Evolutionary conservation across 164 flowering plant species (phyloP).

Genomic region (Saururus chinensis): DNA sequence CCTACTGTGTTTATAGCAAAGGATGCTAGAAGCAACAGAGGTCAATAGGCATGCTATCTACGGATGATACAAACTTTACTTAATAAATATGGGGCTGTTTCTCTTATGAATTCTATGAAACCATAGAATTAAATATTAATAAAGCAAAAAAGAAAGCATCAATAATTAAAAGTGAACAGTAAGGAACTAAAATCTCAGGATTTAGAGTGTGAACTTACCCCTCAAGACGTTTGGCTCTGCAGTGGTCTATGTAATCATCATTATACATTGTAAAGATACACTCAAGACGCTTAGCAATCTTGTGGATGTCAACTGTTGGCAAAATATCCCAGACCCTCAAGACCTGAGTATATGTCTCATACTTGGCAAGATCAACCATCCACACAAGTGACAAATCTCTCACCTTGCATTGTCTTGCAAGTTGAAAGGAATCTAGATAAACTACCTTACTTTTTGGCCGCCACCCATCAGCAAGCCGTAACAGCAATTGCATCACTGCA

Average conservation of each 20-base stretch:
- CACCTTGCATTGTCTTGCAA: constrained; percentile 23
- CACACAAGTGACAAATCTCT: constrained; percentile 20
- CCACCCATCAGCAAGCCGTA: constrained; percentile 37
- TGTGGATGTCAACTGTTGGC: constrained; percentile 42
- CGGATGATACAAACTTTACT: no score
- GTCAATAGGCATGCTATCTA: no score
- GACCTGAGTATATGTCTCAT: constrained; percentile 18
- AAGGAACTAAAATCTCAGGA: not conserved
- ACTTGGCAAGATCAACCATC: constrained; percentile 25
- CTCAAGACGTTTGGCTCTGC: constrained; percentile 36
- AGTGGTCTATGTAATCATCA: constrained; percentile 32
- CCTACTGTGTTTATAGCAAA: no score
- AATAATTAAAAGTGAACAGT: not conserved
- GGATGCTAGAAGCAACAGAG: no score
- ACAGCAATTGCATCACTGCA: constrained; percentile 15
- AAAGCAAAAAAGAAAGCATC: no score
- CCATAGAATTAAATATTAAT: no score
- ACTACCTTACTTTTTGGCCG: constrained; percentile 12
- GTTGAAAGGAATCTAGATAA: constrained; percentile 12
- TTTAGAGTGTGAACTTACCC: constrained; percentile 35
- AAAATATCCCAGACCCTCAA: constrained; percentile 65
- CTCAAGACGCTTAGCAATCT: constrained; percentile 26
- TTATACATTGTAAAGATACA: constrained; percentile 8
- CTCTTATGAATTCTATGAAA: no score
- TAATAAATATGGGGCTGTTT: no score